Base-by-base conservation (phyloP, 345 rosid species). In the Syzygium oleosum region DNA sequence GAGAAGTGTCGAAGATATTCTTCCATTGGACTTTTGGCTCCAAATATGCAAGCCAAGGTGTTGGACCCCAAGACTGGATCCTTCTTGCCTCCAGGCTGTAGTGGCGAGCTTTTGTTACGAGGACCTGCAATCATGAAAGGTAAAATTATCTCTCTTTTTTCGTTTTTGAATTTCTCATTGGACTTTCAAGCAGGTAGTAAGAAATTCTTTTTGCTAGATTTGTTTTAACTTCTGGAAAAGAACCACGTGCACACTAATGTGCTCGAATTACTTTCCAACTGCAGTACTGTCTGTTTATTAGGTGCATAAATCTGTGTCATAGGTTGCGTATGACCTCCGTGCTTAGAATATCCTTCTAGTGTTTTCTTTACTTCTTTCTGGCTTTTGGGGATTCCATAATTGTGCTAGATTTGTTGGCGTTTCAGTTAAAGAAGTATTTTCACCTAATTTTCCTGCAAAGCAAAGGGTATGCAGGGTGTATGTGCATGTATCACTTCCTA, bases 91-190 rank as follows among this genome's bases (percentile, higher is more conserved):
- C 96, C 98, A 8, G 95, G 96, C 9, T 38, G 88, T 43, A 90
- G 87, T 41, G 98, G 99, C n/a, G 98, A 97, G 93, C 98, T 97
- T 65, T 95, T 93, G 95, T 87, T 97, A 84, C 95, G 96, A 86
- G 98, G 98, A 89, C 98, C 98, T 5, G 97, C 91, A 5, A 92
- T 93, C 80, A 94, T 94, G 98, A 94, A 93, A 93, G 95, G 99
- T 94, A 84, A 63, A 56, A 73, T 52, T 29, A n/a, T 84, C 61
- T 31, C 56, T 52, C 51, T 19, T n/a, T n/a, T n/a, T n/a, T 84
- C 27, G 4, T 51, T 51, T 49, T 27, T 52, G 4, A 73, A 73
- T 51, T 29, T n/a, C 85, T 52, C 46, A n/a, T 84, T 5, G 9
- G 13, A 73, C 49, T 73, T 41, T 9, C 49, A 73, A 73, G 49